Evolutionary conservation across 208 protist genomes (phyloP).

Genomic region (Wallacemonas sp.): DNA sequence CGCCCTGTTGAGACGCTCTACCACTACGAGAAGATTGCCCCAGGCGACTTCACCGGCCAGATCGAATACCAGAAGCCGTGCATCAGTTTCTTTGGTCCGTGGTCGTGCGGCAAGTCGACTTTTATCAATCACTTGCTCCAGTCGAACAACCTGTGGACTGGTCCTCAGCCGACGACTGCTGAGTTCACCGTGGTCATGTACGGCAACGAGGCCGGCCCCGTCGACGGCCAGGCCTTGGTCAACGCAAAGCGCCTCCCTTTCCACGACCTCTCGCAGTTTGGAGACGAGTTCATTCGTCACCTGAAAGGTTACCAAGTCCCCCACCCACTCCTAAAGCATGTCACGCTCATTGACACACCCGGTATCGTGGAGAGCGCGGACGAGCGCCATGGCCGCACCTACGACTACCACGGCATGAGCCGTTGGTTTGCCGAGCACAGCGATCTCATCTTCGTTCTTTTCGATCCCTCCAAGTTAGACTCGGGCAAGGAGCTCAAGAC

Average conservation of each 20-base stretch:
- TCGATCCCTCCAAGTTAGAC: conserved; percentile 79
- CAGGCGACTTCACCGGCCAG: conserved; percentile 66
- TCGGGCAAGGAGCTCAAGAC: conserved; percentile 63
- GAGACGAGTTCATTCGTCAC: conserved; percentile 83
- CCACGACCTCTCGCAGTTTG: conserved; percentile 79
- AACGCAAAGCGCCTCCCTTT: conserved; percentile 91
- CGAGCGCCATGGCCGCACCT: conserved; percentile 53
- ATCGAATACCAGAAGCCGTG: conserved; percentile 64
- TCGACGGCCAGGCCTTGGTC: conserved; percentile 83
- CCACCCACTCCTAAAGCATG: conserved; percentile 81
- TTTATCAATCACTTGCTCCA: conserved; percentile 86
- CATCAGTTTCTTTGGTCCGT: conserved; percentile 76
- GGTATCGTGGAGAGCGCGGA: conserved; percentile 72
- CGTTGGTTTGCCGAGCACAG: conserved; percentile 79
- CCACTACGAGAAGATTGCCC: conserved; percentile 54
- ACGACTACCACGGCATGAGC: conserved; percentile 72
- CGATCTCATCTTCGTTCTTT: conserved; percentile 81
- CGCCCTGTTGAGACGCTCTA: conserved; percentile 76
- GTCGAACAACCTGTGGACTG: conserved; percentile 71
- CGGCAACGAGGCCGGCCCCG: conserved; percentile 52
- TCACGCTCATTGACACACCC: conserved; percentile 78
- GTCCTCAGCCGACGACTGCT: conserved; percentile 74
- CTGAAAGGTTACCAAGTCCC: conserved; percentile 82
- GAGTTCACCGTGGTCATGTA: conserved; percentile 80
- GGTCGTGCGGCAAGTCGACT: conserved; percentile 75